Conservation (phyloP, 2,329 filamentous ascomycete genomes). For the Colletotrichum neosansevieriae region DNA sequence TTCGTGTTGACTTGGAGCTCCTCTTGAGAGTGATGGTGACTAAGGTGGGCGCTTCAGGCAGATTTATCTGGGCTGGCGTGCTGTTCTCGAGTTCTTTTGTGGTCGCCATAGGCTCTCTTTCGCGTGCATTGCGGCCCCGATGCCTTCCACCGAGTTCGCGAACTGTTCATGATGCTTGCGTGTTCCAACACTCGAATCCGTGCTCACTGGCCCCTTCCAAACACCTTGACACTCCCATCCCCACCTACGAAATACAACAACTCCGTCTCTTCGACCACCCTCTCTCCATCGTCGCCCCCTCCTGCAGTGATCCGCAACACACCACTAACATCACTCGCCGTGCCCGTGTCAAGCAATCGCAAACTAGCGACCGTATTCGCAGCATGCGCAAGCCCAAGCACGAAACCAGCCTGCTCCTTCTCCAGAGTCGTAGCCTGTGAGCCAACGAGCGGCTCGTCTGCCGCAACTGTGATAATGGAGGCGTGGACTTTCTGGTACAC, state of each 20-base stretch:
- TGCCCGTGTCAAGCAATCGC: conserved; percentile 84
- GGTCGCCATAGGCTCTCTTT: too few species aligned
- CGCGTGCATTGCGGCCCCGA: too few species aligned
- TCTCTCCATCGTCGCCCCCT: conserved; percentile 44
- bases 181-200: too few species aligned
- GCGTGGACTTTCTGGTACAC: conserved; percentile 69
- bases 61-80: too few species aligned
- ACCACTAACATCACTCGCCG: conserved; percentile 91
- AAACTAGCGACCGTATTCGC: conserved; percentile 79
- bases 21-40: not conserved
- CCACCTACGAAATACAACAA: conserved; percentile 83
- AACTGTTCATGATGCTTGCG: too few species aligned
- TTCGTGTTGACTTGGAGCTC: too few species aligned
- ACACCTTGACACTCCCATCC: conserved; percentile 85
- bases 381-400: conserved; percentile 79
- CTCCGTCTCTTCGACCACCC: conserved; percentile 70
- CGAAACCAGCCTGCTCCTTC: conserved; percentile 76
- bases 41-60: too few species aligned
- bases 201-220: conserved; percentile 77
- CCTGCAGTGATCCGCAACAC: conserved; percentile 81
- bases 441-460: conserved; percentile 78
- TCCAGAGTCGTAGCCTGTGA: conserved; percentile 74
- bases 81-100: too few species aligned
- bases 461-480: conserved; percentile 75
- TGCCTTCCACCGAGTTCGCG: too few species aligned